These are phyloP conservation scores for Dothistroma septosporum DNA, from an alignment of 2,329 filamentous ascomycete genomes.

Conservation along the genomic window DNA sequence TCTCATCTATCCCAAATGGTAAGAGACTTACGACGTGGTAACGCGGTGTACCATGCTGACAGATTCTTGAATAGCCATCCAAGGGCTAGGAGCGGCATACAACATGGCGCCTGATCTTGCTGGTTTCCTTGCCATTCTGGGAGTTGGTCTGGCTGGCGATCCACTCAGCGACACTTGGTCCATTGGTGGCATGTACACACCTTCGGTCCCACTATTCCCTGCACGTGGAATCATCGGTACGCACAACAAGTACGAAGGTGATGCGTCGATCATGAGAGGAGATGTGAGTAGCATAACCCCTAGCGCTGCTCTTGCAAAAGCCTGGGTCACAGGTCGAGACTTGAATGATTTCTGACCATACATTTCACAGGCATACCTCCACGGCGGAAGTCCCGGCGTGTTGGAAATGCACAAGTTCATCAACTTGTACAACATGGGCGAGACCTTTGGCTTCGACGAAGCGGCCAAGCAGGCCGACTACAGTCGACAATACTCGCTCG, in stretches of 20 bases:
- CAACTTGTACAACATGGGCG: neutral
- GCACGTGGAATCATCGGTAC: conserved; percentile 24
- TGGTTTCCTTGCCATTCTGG: conserved; percentile 30
- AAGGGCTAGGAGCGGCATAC: conserved; percentile 26
- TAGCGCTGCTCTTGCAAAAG: too few relatives aligned
- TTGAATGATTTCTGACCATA: too few relatives aligned
- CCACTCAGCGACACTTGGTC: conserved; percentile 21
- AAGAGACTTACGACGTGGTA: too few relatives aligned
- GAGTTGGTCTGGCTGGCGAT: conserved; percentile 24
- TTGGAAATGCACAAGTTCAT: conserved; percentile 12
- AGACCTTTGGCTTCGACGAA: conserved; percentile 17
- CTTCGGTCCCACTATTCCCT: conserved; percentile 13
- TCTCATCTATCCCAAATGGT: too few relatives aligned
- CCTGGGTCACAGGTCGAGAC: conserved; percentile 9
- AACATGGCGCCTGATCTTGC: conserved; percentile 29
- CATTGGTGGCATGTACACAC: conserved; percentile 25
- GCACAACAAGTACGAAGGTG: conserved; percentile 36
- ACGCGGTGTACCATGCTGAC: too few relatives aligned
- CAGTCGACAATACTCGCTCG: conserved; percentile 21
- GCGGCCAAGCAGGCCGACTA: conserved; percentile 6
- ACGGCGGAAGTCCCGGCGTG: conserved; percentile 18
- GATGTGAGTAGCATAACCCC: too few relatives aligned
- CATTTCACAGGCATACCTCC: conserved; percentile 25
- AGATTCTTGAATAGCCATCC: conserved; percentile 8
- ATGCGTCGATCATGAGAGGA: conserved; percentile 24